Evolutionary conservation across 148 eudicot species (phyloP).

Genomic region (Dianthus caryophyllus): DNA sequence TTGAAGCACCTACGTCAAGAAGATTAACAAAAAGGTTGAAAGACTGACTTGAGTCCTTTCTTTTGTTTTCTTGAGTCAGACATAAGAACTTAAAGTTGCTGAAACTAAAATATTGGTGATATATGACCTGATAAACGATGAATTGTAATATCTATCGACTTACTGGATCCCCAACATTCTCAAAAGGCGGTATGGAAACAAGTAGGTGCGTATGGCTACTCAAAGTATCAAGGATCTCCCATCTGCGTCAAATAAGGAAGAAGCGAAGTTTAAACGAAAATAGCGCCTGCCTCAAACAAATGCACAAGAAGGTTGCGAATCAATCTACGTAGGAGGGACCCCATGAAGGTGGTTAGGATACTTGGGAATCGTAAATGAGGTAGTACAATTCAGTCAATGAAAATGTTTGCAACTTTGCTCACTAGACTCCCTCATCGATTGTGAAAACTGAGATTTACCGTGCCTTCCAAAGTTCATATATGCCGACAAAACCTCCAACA

Average conservation of each 20-base stretch:
- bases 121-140: not conserved
- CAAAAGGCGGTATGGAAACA: conserved; percentile 64
- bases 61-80: no score
- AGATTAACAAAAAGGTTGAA: not conserved
- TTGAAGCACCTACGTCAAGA: conserved; percentile 53
- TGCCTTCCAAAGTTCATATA: not conserved
- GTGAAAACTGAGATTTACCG: not conserved
- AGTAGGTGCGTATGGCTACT: conserved; percentile 61
- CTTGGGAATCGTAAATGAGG: not conserved
- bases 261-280: not conserved
- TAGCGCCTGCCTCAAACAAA: conserved; percentile 5
- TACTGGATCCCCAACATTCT: conserved; percentile 77
- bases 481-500: not conserved
- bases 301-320: not conserved
- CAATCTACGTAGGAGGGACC: not conserved
- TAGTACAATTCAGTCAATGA: not conserved
- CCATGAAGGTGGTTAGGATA: no score
- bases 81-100: not conserved
- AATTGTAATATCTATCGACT: conserved; percentile 8
- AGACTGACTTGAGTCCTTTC: no score
- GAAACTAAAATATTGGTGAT: not conserved
- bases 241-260: conserved; percentile 36
- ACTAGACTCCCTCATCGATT: not conserved
- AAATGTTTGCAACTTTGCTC: not conserved
- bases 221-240: conserved; percentile 45